A percentile compares a stretch with the other conserved stretches of the same genome.
Evolutionary conservation across 2,329 filamentous ascomycete genomes (phyloP).

Genomic region (Claviceps monticola): DNA sequence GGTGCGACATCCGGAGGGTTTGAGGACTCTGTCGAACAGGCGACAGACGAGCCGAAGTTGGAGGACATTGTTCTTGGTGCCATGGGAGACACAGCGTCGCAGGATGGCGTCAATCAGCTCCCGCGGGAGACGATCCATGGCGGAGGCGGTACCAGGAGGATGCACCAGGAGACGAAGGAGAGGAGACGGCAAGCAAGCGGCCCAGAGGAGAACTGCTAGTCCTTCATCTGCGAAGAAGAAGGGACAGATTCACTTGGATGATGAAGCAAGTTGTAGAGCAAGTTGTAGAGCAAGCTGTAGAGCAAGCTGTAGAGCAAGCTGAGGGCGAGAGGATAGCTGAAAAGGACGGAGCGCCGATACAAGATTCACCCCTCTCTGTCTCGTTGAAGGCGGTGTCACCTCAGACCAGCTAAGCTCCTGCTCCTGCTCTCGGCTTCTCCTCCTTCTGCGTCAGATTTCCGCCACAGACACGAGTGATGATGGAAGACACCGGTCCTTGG

Average conservation of each 20-base stretch:
- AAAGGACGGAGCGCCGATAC: no score
- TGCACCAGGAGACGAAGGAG: not conserved
- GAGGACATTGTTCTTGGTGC: constrained; percentile 31
- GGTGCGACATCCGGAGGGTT: constrained; percentile 31
- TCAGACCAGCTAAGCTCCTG: no score
- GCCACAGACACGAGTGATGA: no score
- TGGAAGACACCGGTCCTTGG: no score
- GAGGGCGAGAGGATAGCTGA: no score
- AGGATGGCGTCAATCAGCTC: constrained; percentile 36
- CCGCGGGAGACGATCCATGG: constrained; percentile 32
- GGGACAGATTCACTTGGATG: not conserved
- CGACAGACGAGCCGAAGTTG: constrained; percentile 34
- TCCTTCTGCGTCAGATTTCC: no score
- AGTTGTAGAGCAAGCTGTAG: no score
- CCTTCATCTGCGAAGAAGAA: not conserved
- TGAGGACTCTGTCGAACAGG: constrained; percentile 32
- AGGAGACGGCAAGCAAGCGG: not conserved
- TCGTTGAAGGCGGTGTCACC: no score
- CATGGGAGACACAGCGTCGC: constrained; percentile 24
- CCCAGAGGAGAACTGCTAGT: not conserved
- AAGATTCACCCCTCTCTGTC: no score
- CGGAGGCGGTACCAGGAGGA: not conserved
- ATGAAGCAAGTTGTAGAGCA: no score
- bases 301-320: no score
- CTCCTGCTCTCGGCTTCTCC: no score